Evolutionary conservation across 1,284 basidiomycete genomes (phyloP), one percentile per base, ranked within the genome.

Genomic region (Sporisorium scitamineum): DNA sequence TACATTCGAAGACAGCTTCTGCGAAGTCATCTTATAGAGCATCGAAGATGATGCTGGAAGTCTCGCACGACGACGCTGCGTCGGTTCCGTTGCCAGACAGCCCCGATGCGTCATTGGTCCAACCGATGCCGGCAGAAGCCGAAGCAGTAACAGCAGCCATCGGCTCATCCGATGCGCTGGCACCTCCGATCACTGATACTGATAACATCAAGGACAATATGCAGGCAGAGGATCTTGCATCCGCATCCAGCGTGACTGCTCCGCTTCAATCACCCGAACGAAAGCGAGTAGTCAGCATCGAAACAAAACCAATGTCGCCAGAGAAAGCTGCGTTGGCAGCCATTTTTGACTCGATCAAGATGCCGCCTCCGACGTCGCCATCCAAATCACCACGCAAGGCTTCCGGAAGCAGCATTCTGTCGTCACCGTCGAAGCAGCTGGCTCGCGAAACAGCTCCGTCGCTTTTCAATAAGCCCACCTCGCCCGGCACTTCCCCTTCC

Each of bases 291-390:
- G 32, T 37, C 20, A 32, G 34, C n/a, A 10, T 44, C 8, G 57
- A 60, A 16, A 7, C n/a, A n/a, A 76, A 76, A 52, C 61, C 68
- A 2, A 76, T 76, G 67, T 70, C 68, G 16, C 73, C 73, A n/a
- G 73, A 76, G 41, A 70, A 70, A 32, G 61, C 60, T 10, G 73
- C 73, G 8, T 39, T 76, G 2, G 73, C 73, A 11, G 73, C 73
- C 39, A 76, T 70, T 54, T 76, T 76, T 26, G 73, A 76, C 24
- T 63, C 68, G 11, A 76, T 76, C 61, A 53, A 57, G 29, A 76
- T 76, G 73, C 72, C 72, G 2, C 57, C 64, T 22, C 73, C 73
- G 4, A 34, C 32, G n/a, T 70, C 73, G 20, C 73, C 68, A 3
- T 50, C 55, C 0, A 75, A 70, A n/a, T 75, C 73, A n/a, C 73